These are phyloP conservation scores for Pyrenochaeta sp. DNA, from an alignment of 2,329 filamentous ascomycete genomes.

Conservation along the genomic window DNA sequence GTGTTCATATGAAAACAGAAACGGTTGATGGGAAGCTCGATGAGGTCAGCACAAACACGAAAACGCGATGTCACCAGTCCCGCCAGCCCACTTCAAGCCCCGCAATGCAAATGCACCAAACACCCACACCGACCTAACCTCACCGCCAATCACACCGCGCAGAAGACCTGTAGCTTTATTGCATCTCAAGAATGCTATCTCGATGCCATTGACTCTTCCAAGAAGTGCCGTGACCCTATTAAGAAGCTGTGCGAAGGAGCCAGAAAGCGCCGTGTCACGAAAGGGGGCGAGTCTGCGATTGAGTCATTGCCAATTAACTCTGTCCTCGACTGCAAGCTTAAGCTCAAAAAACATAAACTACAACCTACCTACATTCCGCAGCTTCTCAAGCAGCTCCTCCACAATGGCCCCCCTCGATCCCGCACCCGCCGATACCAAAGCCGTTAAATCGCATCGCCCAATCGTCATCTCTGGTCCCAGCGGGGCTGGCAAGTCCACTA, in stretches of 20 bases:
- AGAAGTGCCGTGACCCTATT: constrained; percentile 16
- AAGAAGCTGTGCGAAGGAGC: constrained; percentile 15
- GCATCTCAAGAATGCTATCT: constrained; percentile 11
- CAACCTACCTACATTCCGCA: constrained; percentile 6
- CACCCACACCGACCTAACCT: constrained; percentile 20
- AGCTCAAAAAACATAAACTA: constrained; percentile 1
- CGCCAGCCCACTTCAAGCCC: constrained; percentile 34
- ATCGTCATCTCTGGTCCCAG: constrained; percentile 83
- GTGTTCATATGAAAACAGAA: background rate
- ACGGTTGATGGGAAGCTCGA: constrained; percentile 19
- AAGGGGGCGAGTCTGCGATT: constrained; percentile 8
- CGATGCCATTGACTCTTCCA: constrained; percentile 39
- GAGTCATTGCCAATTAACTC: constrained; percentile 8
- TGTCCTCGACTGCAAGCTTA: background rate
- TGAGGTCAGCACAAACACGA: constrained; percentile 42
- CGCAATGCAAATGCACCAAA: constrained; percentile 39
- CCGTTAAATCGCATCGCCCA: constrained; percentile 53
- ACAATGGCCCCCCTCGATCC: constrained; percentile 37
- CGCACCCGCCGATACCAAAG: constrained; percentile 24
- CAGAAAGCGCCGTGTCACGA: constrained; percentile 5
- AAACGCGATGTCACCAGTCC: constrained; percentile 40
- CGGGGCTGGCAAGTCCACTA: constrained; percentile 82
- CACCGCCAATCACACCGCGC: constrained; percentile 44
- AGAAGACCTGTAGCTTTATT: constrained; percentile 11
- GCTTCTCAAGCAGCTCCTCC: constrained; percentile 18